These are phyloP conservation scores for Carex cristatella DNA, from an alignment of 176 grass and related monocot genomes.

Conservation along the genomic window DNA sequence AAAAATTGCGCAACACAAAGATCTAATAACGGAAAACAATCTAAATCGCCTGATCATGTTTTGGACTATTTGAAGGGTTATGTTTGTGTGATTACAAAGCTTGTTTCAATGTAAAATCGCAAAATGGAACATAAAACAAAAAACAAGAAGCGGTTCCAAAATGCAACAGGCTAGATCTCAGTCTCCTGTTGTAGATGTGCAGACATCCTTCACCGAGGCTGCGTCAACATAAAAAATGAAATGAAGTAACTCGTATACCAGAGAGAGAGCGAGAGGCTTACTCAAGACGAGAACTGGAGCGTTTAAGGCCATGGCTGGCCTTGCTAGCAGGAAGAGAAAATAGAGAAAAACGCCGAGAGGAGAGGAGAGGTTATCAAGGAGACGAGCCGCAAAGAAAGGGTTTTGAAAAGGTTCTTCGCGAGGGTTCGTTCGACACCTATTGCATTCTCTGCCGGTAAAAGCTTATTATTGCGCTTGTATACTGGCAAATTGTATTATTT, in stretches of 20 bases:
- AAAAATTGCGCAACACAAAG: neutral
- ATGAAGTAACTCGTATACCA: neutral
- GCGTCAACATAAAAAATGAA: neutral
- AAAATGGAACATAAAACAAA: neutral
- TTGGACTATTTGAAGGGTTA: neutral
- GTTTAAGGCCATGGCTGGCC: conserved; percentile 49
- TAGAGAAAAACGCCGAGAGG: neutral
- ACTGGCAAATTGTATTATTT: neutral
- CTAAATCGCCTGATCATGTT: neutral
- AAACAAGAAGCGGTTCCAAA: neutral
- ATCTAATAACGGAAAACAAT: neutral
- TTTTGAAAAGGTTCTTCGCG: conserved; percentile 17
- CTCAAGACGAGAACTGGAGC: conserved; percentile 86
- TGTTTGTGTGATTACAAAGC: neutral
- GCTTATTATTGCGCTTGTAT: neutral
- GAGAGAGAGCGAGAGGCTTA: conserved; percentile 29
- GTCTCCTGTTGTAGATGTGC: neutral
- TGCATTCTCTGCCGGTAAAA: neutral
- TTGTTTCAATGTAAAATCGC: neutral
- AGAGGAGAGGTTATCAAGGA: neutral
- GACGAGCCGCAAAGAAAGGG: conserved; percentile 14
- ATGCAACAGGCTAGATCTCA: neutral
- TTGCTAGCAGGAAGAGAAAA: neutral
- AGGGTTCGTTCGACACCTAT: conserved; percentile 9
- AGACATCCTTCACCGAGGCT: neutral